Percentiles rank a stretch among this genome's conserved stretches.
These are phyloP conservation scores for Piedraia hortae DNA, from an alignment of 2,329 filamentous ascomycete genomes.

Conservation along the genomic window DNA sequence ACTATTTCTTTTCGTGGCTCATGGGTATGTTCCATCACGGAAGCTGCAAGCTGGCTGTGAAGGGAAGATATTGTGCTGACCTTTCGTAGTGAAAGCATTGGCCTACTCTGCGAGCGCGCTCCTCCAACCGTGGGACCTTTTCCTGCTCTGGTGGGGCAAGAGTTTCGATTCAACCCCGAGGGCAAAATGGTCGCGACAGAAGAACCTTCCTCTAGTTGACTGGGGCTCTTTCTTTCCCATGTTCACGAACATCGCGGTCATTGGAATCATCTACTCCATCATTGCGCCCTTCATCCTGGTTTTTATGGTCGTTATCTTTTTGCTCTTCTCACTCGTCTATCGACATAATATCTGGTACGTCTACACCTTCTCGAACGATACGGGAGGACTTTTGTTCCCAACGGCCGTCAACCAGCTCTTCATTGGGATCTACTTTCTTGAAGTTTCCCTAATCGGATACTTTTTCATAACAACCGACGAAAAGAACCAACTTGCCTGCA, in stretches of 20 bases:
- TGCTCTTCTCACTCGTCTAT: slow-evolving; percentile 76
- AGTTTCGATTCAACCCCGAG: slow-evolving; percentile 56
- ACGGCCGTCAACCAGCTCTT: slow-evolving; percentile 87
- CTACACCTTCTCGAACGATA: slow-evolving; percentile 67
- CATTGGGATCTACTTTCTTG: slow-evolving; percentile 83
- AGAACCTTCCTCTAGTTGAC: slow-evolving; percentile 43
- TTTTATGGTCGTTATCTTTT: slow-evolving; percentile 82
- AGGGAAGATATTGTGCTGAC: too few relatives aligned
- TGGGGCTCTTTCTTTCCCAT: slow-evolving; percentile 78
- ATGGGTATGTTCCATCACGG: too few relatives aligned
- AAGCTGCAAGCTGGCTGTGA: too few relatives aligned
- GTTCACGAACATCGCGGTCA: slow-evolving; percentile 89
- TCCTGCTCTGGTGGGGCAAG: slow-evolving; percentile 65
- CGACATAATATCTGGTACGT: slow-evolving; percentile 95
- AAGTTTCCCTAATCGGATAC: slow-evolving; percentile 63
- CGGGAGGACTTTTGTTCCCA: slow-evolving; percentile 75
- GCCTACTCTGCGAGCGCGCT: slow-evolving; percentile 65
- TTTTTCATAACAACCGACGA: slow-evolving; percentile 49
- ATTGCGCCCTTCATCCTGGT: slow-evolving; percentile 74
- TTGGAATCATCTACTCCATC: slow-evolving; percentile 61
- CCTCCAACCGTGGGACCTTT: slow-evolving; percentile 51
- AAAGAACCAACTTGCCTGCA: slow-evolving; percentile 27
- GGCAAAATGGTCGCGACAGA: slow-evolving; percentile 68
- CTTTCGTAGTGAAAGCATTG: slow-evolving; percentile 75
- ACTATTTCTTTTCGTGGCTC: slow-evolving; percentile 98